phyloP scores from a whole-genome alignment of 2,329 filamentous ascomycete genomes.

The Fusarium vanettenii region DNA sequence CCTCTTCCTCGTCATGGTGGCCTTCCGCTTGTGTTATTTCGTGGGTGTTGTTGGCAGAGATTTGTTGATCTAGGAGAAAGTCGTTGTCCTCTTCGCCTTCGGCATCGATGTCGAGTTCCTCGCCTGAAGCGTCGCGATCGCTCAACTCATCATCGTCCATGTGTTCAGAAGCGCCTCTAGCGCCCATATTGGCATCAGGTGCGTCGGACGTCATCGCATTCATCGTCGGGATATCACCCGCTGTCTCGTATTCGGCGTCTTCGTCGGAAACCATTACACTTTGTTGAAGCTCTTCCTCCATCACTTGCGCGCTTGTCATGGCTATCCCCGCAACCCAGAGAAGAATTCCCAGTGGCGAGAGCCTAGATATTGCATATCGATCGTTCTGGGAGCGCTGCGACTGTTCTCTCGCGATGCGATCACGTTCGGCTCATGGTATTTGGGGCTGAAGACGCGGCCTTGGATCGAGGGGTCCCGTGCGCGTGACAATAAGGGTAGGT shows the following conservation, averaged over 20 bases:
- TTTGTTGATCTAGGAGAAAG: conserved; percentile 43
- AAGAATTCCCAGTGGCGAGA: conserved; percentile 21
- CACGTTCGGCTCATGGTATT: conserved; percentile 41
- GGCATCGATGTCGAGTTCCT: conserved; percentile 56
- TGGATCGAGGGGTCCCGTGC: conserved; percentile 18
- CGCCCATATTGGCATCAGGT: neutral
- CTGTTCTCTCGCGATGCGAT: conserved; percentile 32
- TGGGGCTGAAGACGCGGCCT: conserved; percentile 36
- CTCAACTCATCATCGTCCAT: conserved; percentile 51
- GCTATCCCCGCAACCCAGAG: conserved; percentile 44
- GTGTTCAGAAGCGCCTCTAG: conserved; percentile 28
- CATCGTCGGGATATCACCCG: conserved; percentile 42
- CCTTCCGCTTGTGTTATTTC: conserved; percentile 46
- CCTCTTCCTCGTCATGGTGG: conserved; percentile 46
- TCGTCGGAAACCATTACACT: conserved; percentile 65
- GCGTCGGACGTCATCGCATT: conserved; percentile 32
- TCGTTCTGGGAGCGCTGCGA: conserved; percentile 36
- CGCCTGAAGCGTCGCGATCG: conserved; percentile 56
- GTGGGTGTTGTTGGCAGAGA: conserved; percentile 41
- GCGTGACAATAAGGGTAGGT: conserved; percentile 1
- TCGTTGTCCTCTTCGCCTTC: conserved; percentile 57
- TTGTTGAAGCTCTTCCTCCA: conserved; percentile 69
- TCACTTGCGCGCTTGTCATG: conserved; percentile 65
- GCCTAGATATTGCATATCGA: conserved; percentile 47
- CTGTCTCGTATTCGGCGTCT: conserved; percentile 57